Base-by-base conservation (phyloP, 139 green algal genomes). In the Haematococcus lacustris region DNA sequence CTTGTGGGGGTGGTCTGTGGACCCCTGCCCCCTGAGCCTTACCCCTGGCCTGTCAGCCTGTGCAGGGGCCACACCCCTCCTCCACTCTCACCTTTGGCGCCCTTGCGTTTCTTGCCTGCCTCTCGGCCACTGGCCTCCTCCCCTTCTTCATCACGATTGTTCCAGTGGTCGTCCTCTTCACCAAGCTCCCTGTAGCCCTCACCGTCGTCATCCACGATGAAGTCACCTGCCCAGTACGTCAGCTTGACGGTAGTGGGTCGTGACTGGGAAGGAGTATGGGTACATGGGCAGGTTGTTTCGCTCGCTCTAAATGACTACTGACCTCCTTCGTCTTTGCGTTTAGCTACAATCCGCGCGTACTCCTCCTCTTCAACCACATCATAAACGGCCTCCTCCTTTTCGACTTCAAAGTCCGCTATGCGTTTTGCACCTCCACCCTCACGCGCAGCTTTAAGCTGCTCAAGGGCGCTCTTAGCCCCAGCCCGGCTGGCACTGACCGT, bases 351-450 rank as follows among this genome's bases (percentile, higher is more conserved):
- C 63, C 91, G 67, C 0, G 80, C 85, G 73, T 98, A 98, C 61
- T 96, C 78, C 5, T 93, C 80, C 6, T 98, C 93, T 39, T 92
- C 78, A 26, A 98, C 82, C 1, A 91, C 86, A 66, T 98, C 93
- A 81, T 97, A 98, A 0, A 98, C 82, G 9, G 78, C 78, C 6
- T 89, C 82, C 71, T 98, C 93, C 60, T 93, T 79, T 47, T 90
- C 88, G 0, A 94, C 28, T 65, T 96, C 78, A 68, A 85, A 97
- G 0, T 64, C 73, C 4, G 87, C 70, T 2, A 76, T 82, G 6
- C 88, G 83, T 73, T 89, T 92, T 51, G 28, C 68, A 3, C 23
- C n/a, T 1, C 77, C 78, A 7, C 71, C 75, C 37, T 82, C 78
- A 7, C 80, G 70, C 0, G 76, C 79, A 6, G 81, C 84, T 2